Percentiles rank a stretch among this genome's conserved stretches.
These are phyloP conservation scores for Chaetothyriales sp. DNA, from an alignment of 2,329 filamentous ascomycete genomes.

Conservation along the genomic window DNA sequence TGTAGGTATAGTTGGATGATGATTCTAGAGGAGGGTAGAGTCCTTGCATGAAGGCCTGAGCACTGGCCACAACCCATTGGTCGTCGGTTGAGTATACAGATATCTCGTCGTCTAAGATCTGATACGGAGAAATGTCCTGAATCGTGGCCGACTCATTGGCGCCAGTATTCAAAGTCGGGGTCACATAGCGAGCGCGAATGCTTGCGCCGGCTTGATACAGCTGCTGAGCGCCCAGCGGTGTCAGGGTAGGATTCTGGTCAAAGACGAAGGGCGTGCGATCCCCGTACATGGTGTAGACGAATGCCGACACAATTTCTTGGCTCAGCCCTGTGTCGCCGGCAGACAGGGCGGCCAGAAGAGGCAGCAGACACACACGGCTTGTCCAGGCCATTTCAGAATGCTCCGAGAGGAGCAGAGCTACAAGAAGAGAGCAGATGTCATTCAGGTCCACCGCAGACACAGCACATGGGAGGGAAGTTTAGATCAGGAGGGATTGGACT, in stretches of 20 bases:
- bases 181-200: conserved; percentile 42
- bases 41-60: conserved; percentile 49
- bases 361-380: background rate
- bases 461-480: background rate
- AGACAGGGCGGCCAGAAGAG: conserved; percentile 4
- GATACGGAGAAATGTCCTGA: conserved; percentile 31
- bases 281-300: conserved; percentile 42
- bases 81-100: conserved; percentile 35
- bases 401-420: background rate
- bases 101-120: conserved; percentile 34
- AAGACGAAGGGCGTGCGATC: conserved; percentile 39
- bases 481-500: background rate
- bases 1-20: conserved; percentile 22
- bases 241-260: conserved; percentile 29
- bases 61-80: conserved; percentile 38
- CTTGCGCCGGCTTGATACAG: conserved; percentile 36
- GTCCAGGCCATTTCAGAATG: background rate
- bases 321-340: conserved; percentile 18
- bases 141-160: conserved; percentile 22
- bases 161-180: conserved; percentile 15
- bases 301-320: conserved; percentile 33
- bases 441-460: background rate
- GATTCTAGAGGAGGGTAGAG: conserved; percentile 41
- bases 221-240: conserved; percentile 42
- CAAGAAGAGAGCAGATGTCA: background rate